Evolutionary conservation across 805 yeast genomes (phyloP).

Genomic region (Nakazawaea laoshanensis): DNA sequence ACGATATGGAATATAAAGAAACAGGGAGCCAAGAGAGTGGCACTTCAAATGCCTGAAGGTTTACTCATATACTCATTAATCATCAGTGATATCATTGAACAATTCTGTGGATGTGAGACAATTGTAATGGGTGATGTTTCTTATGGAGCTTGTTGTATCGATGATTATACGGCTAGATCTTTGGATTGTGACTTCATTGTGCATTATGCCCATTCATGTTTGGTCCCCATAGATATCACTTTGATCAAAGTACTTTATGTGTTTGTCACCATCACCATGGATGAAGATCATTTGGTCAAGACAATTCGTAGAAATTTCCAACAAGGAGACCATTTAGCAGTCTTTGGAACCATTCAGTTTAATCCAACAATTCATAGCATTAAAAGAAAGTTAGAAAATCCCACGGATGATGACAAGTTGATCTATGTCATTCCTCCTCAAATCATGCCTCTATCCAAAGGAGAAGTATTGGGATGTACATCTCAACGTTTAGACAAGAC

Average conservation of each 20-base stretch:
- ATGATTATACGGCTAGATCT: constrained; percentile 90
- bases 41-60: constrained; percentile 97
- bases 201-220: constrained; percentile 95
- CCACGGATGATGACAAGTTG: constrained; percentile 25
- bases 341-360: constrained; percentile 94
- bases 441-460: constrained; percentile 84
- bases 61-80: constrained; percentile 79
- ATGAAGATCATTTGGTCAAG: constrained; percentile 70
- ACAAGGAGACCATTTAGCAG: constrained; percentile 59
- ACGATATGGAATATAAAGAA: constrained; percentile 89
- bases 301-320: constrained; percentile 68
- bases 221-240: constrained; percentile 92
- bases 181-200: constrained; percentile 90
- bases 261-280: constrained; percentile 88
- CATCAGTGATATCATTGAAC: constrained; percentile 87
- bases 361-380: constrained; percentile 88
- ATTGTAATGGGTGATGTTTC: constrained; percentile 98
- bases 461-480: constrained; percentile 95
- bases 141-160: constrained; percentile 97
- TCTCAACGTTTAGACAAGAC: constrained; percentile 68
- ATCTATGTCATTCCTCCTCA: constrained; percentile 79
- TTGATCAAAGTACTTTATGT: constrained; percentile 87
- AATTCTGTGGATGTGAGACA: constrained; percentile 80
- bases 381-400: constrained; percentile 45
- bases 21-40: constrained; percentile 70